Base-by-base conservation (phyloP, 495 filamentous ascomycete genomes). In the Penicillium robsamsonii region DNA sequence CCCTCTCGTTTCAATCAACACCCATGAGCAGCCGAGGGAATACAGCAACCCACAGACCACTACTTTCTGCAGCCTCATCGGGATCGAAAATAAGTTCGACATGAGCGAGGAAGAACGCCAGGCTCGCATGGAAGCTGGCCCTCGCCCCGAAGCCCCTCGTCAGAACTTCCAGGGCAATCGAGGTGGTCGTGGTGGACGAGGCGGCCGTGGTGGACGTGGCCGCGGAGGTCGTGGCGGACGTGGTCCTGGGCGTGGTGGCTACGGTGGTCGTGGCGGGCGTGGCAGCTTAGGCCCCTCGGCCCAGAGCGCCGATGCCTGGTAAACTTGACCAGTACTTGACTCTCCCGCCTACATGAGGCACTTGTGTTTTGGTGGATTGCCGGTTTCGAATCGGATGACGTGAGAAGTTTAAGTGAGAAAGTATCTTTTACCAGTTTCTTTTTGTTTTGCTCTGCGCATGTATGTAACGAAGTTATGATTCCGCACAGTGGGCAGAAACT, bases 1-100 rank as follows among this genome's bases (percentile, higher is more conserved):
- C 40, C 67, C 75, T 0, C 70, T 42, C 0, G 67, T 75, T 0
- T 62, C 70, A 0, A 61, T 79, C 48, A 57, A 67, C 47, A 70
- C 72, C 7, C 53, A 53, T 1, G 68, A 78, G 10, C 79, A 82
- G 65, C 90, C 92, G 2, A 65, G 68, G 0, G 91, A 95, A 71
- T 95, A 91, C 67, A 88, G 76, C 12, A 97, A 92, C 65, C 83
- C 85, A 5, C 92, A 97, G 71, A 97, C 90, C 9, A 70, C 70
- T 7, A 65, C 70, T 17, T 97, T 94, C 70, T 97, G 94, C 67
- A 76, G 84, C 50, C 67, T 96, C 53, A 45, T 96, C 1, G 84
- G 83, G 4, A 89, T 97, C 37, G 75, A 79, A 29, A 92, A 97
- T 70, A 78, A 82, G 40, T 96, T 96, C 74, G 74, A 83, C 57